Base-by-base conservation (phyloP, 768 basidiomycete genomes). In the Termitomyces sp. region DNA sequence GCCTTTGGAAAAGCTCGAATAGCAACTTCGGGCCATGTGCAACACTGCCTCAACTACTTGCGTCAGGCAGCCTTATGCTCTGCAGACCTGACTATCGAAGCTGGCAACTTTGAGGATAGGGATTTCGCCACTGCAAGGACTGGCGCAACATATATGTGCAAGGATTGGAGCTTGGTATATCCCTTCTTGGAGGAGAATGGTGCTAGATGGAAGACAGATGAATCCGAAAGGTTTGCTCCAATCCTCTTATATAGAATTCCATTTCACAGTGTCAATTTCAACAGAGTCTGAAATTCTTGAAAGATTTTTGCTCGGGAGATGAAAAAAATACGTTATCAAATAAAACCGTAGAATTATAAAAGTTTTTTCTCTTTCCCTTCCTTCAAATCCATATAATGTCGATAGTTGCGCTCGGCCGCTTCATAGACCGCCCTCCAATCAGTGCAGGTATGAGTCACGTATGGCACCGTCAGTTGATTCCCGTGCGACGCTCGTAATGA, bases 31-130 rank as follows among this genome's bases (percentile, higher is more conserved):
- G 65, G 60, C 5, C 73, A 74, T 59, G 53, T 69, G 31, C 61
- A 69, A n/a, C 79, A 80, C 60, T 81, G 79, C 60, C 48, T 77
- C 50, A 74, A 76, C 49, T 80, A 77, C 65, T 64, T 80, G 40
- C 71, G 79, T 8, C 71, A 77, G 63, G 70, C 69, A 69, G 60
- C 70, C 0, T 67, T 80, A 29, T 81, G 79, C 59, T 59, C 65
- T 10, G 72, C 79, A 17, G 79, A 80, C 66, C 55, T 75, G 15
- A 78, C 77, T 6, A 62, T 80, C 40, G 79, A 80, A 55, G 71
- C 70, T 0, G 77, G 66, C 0, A 69, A 73, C 42, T 73, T 72
- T 42, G 53, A 55, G 59, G 43, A 61, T 43, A 52, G 67, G 17
- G 64, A 74, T 50, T 72, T 71, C 53, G 65, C 55, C 5, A 53